Evolutionary conservation across 2,329 filamentous ascomycete genomes (phyloP).

Genomic region (Ceratocystis albifundus): DNA sequence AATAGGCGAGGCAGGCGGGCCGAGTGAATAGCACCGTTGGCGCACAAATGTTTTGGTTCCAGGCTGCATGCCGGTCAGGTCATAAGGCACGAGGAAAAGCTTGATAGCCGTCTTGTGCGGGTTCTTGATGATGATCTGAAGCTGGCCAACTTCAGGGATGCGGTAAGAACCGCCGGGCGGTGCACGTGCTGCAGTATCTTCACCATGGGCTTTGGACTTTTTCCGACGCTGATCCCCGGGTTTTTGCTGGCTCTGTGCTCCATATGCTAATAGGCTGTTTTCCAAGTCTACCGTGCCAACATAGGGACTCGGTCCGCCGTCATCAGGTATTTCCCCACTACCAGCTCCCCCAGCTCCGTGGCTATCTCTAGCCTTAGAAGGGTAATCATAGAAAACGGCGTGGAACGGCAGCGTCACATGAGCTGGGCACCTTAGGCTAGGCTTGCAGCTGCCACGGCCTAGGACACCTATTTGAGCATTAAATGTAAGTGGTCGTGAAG

Average conservation of each 20-base stretch:
- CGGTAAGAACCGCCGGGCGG: constrained; percentile 84
- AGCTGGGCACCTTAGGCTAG: constrained; percentile 70
- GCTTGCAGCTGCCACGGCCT: constrained; percentile 77
- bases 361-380: neutral
- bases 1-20: constrained; percentile 38
- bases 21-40: constrained; percentile 83
- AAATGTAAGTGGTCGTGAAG: constrained; percentile 85
- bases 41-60: constrained; percentile 93
- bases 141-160: constrained; percentile 83
- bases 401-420: constrained; percentile 87
- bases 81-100: constrained; percentile 85
- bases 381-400: constrained; percentile 90
- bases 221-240: constrained; percentile 34
- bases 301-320: constrained; percentile 89
- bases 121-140: constrained; percentile 96
- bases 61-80: constrained; percentile 81
- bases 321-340: constrained; percentile 27
- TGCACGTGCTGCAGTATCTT: constrained; percentile 32
- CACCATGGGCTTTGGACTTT: neutral
- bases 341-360: constrained; percentile 35
- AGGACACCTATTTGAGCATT: constrained; percentile 90
- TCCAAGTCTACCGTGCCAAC: constrained; percentile 88
- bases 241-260: neutral
- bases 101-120: constrained; percentile 98
- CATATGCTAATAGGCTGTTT: constrained; percentile 48